These are phyloP conservation scores for Pseudogymnoascus sp. DNA, from an alignment of 2,329 filamentous ascomycete genomes.

Conservation along the genomic window DNA sequence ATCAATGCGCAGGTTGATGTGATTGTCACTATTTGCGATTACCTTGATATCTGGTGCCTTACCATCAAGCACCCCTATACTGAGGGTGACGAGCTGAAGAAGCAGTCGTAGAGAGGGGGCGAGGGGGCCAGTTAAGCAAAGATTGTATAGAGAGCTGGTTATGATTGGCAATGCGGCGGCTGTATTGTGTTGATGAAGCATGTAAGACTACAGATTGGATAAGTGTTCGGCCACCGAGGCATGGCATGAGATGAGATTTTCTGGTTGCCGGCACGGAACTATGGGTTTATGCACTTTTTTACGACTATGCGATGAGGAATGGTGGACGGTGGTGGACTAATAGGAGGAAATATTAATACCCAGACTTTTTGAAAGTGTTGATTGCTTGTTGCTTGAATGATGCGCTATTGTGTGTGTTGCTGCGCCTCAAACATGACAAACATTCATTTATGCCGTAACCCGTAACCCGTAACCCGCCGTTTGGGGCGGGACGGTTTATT, in stretches of 20 bases:
- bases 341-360: constrained; percentile 2
- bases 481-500: neutral
- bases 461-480: neutral
- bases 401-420: neutral
- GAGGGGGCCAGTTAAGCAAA: neutral
- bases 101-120: constrained; percentile 12
- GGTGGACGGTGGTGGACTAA: neutral
- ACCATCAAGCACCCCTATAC: constrained; percentile 80
- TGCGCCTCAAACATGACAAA: neutral
- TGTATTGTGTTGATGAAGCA: neutral
- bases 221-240: neutral
- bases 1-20: constrained; percentile 60
- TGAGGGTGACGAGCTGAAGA: constrained; percentile 30
- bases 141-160: neutral
- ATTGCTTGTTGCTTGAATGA: neutral
- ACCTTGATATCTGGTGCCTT: constrained; percentile 95
- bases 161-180: neutral
- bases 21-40: constrained; percentile 96
- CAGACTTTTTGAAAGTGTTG: neutral
- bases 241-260: neutral
- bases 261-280: neutral
- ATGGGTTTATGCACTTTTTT: constrained; percentile 3
- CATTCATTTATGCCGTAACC: neutral
- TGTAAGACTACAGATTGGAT: constrained; percentile 4
- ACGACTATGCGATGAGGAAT: neutral